Conservation (phyloP, 1,284 basidiomycete species). For the Cutaneotrichosporon cavernicola region DNA sequence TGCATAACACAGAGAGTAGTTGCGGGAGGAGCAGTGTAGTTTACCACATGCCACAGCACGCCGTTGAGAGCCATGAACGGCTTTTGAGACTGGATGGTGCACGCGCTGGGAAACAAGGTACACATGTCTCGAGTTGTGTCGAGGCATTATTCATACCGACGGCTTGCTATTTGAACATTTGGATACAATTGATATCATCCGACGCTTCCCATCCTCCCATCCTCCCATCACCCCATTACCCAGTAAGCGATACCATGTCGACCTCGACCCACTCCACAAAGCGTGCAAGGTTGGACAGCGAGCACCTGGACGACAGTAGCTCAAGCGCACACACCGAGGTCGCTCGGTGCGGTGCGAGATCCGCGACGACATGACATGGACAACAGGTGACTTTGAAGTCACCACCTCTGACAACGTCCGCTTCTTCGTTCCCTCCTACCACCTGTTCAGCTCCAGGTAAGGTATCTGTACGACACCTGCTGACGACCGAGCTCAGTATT, state of each 20-base stretch:
- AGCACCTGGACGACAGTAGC: neutral
- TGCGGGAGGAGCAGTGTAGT: too few species aligned
- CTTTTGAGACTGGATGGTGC: too few species aligned
- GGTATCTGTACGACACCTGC: neutral
- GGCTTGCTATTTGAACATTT: too few species aligned
- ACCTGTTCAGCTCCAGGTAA: constrained; percentile 19
- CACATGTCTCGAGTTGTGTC: too few species aligned
- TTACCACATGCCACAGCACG: too few species aligned
- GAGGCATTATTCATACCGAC: too few species aligned
- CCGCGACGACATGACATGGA: constrained; percentile 18
- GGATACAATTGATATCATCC: too few species aligned
- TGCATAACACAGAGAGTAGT: too few species aligned
- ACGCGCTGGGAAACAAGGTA: too few species aligned
- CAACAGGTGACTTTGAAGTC: constrained; percentile 20
- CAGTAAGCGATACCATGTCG: neutral
- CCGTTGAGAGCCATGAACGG: too few species aligned
- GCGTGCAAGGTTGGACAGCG: neutral
- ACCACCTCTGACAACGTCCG: constrained; percentile 16
- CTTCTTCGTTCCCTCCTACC: constrained; percentile 18
- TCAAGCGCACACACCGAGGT: neutral
- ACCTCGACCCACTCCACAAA: neutral
- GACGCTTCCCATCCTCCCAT: neutral
- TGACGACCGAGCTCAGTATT: constrained; percentile 3
- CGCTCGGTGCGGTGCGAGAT: neutral
- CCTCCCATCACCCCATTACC: neutral